Conservation (phyloP, 139 green algal species). For the Chlorella sp. region DNA sequence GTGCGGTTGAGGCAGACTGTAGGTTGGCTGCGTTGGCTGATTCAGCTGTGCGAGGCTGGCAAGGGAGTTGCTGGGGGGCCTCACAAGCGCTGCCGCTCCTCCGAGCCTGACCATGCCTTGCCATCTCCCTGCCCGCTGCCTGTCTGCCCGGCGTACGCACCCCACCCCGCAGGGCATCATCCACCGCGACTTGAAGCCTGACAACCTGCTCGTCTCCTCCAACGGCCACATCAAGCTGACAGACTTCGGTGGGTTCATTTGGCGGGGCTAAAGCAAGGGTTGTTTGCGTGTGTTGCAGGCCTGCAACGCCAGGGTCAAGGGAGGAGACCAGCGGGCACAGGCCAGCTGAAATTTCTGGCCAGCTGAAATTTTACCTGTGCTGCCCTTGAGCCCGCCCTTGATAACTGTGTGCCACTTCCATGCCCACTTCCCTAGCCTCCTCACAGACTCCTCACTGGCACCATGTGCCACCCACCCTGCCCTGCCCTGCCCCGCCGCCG, state of each 20-base stretch:
- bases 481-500: neutral
- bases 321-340: too few species aligned
- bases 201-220: constrained; percentile 94
- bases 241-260: constrained; percentile 78
- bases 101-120: too few species aligned
- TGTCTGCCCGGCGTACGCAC: neutral
- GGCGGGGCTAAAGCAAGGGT: neutral
- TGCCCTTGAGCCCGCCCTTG: neutral
- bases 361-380: neutral
- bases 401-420: too few species aligned
- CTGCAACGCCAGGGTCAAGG: neutral
- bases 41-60: too few species aligned
- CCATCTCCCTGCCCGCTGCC: too few species aligned
- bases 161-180: constrained; percentile 79
- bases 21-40: too few species aligned
- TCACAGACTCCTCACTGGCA: neutral
- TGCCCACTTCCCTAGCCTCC: neutral
- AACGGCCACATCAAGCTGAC: constrained; percentile 96
- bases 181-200: constrained; percentile 96
- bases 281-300: neutral
- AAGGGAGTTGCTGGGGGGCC: too few species aligned
- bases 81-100: too few species aligned
- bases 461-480: neutral
- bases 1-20: too few species aligned
- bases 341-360: too few species aligned